Percentiles rank a stretch among this genome's conserved stretches.
Evolutionary conservation across 2,329 filamentous ascomycete genomes (phyloP).

Genomic region (Pseudocercospora pini-densiflorae): DNA sequence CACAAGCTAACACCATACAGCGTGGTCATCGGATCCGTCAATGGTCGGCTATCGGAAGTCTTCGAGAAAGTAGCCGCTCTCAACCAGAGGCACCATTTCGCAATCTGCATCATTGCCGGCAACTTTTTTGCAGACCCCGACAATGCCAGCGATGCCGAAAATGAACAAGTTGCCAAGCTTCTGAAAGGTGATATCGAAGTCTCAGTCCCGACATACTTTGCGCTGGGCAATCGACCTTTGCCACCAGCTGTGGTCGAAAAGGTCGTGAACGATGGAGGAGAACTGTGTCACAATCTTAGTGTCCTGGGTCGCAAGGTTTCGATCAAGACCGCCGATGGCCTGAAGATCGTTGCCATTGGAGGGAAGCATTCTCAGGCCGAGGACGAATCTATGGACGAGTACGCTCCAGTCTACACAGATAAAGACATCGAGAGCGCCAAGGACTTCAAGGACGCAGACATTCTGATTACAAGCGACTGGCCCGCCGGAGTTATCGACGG

Average conservation of each 20-base stretch:
- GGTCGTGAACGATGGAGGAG: slow-evolving; percentile 69
- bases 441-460: slow-evolving; percentile 79
- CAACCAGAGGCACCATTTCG: slow-evolving; percentile 86
- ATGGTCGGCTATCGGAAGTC: slow-evolving; percentile 75
- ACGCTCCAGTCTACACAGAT: slow-evolving; percentile 76
- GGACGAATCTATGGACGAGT: slow-evolving; percentile 58
- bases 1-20: slow-evolving; percentile 46
- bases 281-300: slow-evolving; percentile 87
- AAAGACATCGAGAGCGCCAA: slow-evolving; percentile 61
- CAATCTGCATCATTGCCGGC: slow-evolving; percentile 81
- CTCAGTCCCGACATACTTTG: slow-evolving; percentile 89
- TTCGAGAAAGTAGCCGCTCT: slow-evolving; percentile 78
- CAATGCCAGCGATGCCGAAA: slow-evolving; percentile 54
- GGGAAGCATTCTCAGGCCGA: slow-evolving; percentile 54
- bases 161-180: slow-evolving; percentile 53
- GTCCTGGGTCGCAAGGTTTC: slow-evolving; percentile 86
- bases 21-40: slow-evolving; percentile 80
- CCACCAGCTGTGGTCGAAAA: slow-evolving; percentile 74
- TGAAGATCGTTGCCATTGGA: slow-evolving; percentile 85
- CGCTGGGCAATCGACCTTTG: slow-evolving; percentile 73
- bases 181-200: slow-evolving; percentile 74
- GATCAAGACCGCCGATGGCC: slow-evolving; percentile 86
- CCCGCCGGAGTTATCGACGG: slow-evolving; percentile 68
- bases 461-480: slow-evolving; percentile 87
- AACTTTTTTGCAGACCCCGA: slow-evolving; percentile 72